Base-by-base conservation (phyloP, 2,329 filamentous ascomycete genomes). In the Myriosclerotinia scirpicola region DNA sequence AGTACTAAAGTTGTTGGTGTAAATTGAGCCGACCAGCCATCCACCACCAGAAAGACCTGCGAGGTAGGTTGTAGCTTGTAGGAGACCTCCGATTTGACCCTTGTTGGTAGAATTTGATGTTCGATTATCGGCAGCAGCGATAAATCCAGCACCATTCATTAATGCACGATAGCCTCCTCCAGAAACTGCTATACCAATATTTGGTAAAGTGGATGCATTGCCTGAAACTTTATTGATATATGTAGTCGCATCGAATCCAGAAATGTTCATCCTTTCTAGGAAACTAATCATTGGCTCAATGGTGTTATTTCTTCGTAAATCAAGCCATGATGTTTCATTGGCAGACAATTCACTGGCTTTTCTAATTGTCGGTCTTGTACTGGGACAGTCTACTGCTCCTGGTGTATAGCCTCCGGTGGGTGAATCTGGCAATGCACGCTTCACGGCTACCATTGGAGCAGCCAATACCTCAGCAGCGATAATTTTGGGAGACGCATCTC, bases 161-260 rank as follows among this genome's bases (percentile, higher is more conserved):
- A 96, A 82, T n/a, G 93, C 92, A 66, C 93, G 84, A 76, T 95
- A 96, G 46, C 93, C 93, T 75, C 93, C 93, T 15, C 92, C 92
- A 0, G 91, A 95, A 54, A 90, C 81, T 14, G 92, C 91, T 69
- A 96, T 85, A 20, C 83, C 92, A 69, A 96, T 87, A 71, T 88
- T 90, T 0, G 88, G 88, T 36, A 89, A 73, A 1, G 82, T 80
- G 20, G 82, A 82, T 0, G 80, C 80, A 76, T 90, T 89, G 68
- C 80, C 79, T 38, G 79, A 78, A 68, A 86, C 77, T 1, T 79
- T 79, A 64, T 88, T 82, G 72, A 98, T 87, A 76, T 95, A 98
- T 1, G 79, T 76, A 1, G 81, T 81, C n/a, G 87, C 89, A 77
- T 97, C 88, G 69, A 97, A 94, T 67, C 84, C 87, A n/a, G 84